Conservation (phyloP, 2,329 filamentous ascomycete genomes). For the Calonectria pseudoturangicola region DNA sequence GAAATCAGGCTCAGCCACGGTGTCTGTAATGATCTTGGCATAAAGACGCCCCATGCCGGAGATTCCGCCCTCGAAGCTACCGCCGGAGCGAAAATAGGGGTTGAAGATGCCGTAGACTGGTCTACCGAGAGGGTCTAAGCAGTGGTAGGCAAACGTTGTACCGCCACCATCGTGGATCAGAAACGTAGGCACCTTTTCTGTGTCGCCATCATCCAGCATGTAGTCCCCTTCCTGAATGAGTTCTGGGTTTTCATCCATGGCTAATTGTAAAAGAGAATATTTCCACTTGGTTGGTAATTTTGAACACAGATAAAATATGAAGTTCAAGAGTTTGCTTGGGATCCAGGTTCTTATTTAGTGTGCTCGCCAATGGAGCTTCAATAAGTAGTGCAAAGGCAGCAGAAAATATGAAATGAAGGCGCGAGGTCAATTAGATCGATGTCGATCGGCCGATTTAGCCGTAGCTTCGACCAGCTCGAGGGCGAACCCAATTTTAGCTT, state of each 20-base stretch:
- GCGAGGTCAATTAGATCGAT: background rate
- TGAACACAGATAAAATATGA: background rate
- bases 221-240: background rate
- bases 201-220: background rate
- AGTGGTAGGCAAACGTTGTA: slow-evolving; percentile 13
- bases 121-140: background rate
- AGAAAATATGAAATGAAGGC: background rate
- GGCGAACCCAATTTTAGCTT: too few relatives aligned
- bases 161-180: background rate
- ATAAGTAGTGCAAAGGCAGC: background rate
- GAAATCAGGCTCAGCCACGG: background rate
- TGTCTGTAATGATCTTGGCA: background rate
- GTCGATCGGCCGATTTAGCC: background rate
- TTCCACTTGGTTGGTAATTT: background rate
- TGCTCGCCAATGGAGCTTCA: background rate
- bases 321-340: background rate
- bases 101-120: background rate
- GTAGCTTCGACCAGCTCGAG: too few relatives aligned
- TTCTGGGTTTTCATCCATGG: background rate
- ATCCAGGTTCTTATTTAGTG: background rate
- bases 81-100: background rate
- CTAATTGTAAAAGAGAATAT: background rate
- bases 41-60: background rate
- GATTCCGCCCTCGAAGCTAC: background rate
- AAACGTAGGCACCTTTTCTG: background rate